Conservation (phyloP, 2,329 filamentous ascomycete genomes). For the Colletotrichum melonis region DNA sequence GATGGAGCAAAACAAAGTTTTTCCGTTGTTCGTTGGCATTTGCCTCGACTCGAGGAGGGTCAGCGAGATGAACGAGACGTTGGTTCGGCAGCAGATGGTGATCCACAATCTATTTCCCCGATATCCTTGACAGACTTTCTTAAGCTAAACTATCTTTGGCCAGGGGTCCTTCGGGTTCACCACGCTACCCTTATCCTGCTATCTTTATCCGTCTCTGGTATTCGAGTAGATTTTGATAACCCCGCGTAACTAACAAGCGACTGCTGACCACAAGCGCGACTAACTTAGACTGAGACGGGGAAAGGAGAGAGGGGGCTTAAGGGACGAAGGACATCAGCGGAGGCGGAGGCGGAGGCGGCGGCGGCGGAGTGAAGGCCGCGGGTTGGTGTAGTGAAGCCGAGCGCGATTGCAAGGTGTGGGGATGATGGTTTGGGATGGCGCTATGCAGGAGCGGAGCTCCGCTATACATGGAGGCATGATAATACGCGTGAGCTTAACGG, state of each 20-base stretch:
- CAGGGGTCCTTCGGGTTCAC: no score
- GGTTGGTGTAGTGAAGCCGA: not conserved
- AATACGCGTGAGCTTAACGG: not conserved
- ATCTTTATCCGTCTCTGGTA: not conserved
- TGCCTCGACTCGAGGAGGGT: no score
- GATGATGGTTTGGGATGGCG: not conserved
- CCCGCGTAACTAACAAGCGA: not conserved
- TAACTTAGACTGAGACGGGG: no score
- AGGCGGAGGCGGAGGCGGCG: conserved; percentile 5
- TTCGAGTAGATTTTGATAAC: not conserved
- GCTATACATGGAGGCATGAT: not conserved
- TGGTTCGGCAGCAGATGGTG: not conserved
- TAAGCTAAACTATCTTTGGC: not conserved
- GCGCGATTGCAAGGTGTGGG: not conserved
- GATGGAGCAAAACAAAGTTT: not conserved
- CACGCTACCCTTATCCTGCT: not conserved
- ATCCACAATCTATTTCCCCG: not conserved
- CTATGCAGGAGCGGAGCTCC: conserved; percentile 20
- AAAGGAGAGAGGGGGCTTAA: no score
- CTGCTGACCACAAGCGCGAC: not conserved
- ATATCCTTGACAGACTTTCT: not conserved
- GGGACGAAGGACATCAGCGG: no score
- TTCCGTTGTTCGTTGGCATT: not conserved
- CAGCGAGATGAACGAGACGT: not conserved
- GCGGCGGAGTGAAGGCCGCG: conserved; percentile 21